Evolutionary conservation across 1,284 basidiomycete genomes (phyloP), one percentile per base, ranked within the genome.

Genomic region (Ustilago crameri): DNA sequence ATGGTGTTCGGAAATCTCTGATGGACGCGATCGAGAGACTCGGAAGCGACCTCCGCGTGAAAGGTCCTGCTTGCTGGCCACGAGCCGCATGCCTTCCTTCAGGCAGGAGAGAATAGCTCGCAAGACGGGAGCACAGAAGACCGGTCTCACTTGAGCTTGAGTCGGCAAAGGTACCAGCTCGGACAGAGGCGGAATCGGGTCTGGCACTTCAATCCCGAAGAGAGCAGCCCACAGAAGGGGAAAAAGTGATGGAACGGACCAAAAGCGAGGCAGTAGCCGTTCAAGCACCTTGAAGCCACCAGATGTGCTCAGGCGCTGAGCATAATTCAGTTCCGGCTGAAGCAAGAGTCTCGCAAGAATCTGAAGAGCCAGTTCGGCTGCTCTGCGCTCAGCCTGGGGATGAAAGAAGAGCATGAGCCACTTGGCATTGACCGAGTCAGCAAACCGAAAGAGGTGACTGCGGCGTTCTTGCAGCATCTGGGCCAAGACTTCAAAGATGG

Each of bases 211-310:
- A 84, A 68, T 88, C 86, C 55, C 90, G 84, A 23, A 86, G 84
- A 44, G 91, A 86, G 35, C 92, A 83, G 9, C 85, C 85, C 15
- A 93, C 84, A 32, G 91, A 85, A 59, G 89, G 87, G 24, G 86
- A 85, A 15, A 87, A 5, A 90, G 86, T 20, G 85, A 72, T 0
- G 91, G 83, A 2, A 89, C 86, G 1, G 91, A 90, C 24, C 86
- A 86, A 18, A 90, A 87, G 7, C 90, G 89, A 3, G 93, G 87
- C 23, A 93, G 86, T 7, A 93, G 85, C 17, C 93, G 85, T 52
- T 87, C 87, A 27, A 93, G 88, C 3, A 91, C 88, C 9, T 90
- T 88, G 35, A 91, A 84, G 0, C 92, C 92, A 1, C 93, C 87
- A 0, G 88, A 86, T 12, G 88, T 84, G 9, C 87, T 86, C 79